Base-by-base conservation (phyloP, 2,329 filamentous ascomycete genomes). In the Eutypella sp. region DNA sequence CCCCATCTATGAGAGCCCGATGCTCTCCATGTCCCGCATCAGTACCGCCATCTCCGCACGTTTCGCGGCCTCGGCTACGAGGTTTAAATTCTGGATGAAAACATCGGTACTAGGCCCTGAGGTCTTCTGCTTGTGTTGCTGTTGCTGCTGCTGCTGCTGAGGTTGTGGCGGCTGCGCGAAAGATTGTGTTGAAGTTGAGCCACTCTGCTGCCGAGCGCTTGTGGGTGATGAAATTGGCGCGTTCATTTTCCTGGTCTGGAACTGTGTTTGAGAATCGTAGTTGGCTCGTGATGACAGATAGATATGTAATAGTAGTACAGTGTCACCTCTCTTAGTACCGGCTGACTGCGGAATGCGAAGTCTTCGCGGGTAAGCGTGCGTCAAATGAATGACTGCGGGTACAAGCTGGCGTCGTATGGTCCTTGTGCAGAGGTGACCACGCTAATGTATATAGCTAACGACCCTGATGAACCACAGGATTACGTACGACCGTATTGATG, bases 61-160 rank as follows among this genome's bases (percentile, higher is more conserved):
- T 69, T 95, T 96, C 37, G 90, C 92, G 2, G 92, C 92, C 72
- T 97, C 92, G 29, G 91, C 91, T 36, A 96, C 79, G 24, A 96
- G 79, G 47, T 80, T 92, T 60, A 92, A 88, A 66, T 95, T 85
- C 58, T 84, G 82, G 49, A 95, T 76, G 62, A 90, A 90, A 23
- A 68, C 54, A 44, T 80, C 77, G 42, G 76, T 66, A 51, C 60
- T 74, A 36, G 59, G 51, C n/a, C n/a, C n/a, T n/a, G n/a, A n/a
- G 13, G 47, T 50, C 51, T 57, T 56, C 42, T 53, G 54, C 47
- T 52, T 46, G 45, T 49, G 51, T 3, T 43, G 49, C 40, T 41
- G 49, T 15, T 51, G 57, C 10, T 59, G 56, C 31, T 57, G 58
- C 42, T 53, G 54, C 47, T 52, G 47, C 46, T 49, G 51, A 3